Percentiles rank a stretch among this genome's conserved stretches.
These are phyloP conservation scores for Cylindrodendrum hubeiense DNA, from an alignment of 2,329 filamentous ascomycete species.

Conservation along the genomic window DNA sequence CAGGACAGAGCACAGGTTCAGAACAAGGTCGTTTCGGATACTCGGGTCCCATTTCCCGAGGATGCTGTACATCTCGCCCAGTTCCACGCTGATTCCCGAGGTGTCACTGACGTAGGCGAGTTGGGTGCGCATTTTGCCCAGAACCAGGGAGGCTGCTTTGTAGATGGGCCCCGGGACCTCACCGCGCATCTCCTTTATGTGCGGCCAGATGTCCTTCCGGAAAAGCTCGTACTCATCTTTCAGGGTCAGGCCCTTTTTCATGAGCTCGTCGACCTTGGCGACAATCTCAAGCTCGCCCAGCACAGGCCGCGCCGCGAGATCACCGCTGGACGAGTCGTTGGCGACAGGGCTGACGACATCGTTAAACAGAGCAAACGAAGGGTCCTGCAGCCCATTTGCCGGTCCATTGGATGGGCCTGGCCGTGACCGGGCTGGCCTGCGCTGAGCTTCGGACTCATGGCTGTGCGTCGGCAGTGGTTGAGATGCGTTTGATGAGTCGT, in stretches of 20 bases:
- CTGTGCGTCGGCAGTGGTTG: slow-evolving; percentile 10
- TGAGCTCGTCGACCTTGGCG: slow-evolving; percentile 45
- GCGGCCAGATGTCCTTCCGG: slow-evolving; percentile 46
- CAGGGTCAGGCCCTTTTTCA: slow-evolving; percentile 19
- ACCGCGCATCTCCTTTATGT: slow-evolving; percentile 42
- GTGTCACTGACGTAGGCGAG: slow-evolving; percentile 32
- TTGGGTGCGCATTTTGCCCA: slow-evolving; percentile 33
- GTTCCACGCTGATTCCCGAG: slow-evolving; percentile 33
- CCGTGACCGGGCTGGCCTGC: background rate
- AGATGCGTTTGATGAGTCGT: slow-evolving; percentile 25
- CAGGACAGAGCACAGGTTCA: slow-evolving; percentile 48
- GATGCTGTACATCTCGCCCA: slow-evolving; percentile 42
- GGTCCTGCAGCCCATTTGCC: slow-evolving; percentile 29
- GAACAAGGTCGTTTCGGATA: slow-evolving; percentile 46
- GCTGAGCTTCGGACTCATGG: slow-evolving; percentile 11
- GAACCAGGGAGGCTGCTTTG: slow-evolving; percentile 34
- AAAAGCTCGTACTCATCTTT: slow-evolving; percentile 43
- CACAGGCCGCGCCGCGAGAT: slow-evolving; percentile 11
- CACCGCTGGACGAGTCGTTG: background rate
- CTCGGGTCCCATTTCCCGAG: slow-evolving; percentile 46
- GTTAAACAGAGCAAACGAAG: slow-evolving; percentile 51
- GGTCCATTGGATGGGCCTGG: slow-evolving; percentile 16
- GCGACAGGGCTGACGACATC: slow-evolving; percentile 47
- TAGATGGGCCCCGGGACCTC: slow-evolving; percentile 47
- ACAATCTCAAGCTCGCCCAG: slow-evolving; percentile 47